A percentile compares a stretch with the other conserved stretches of the same genome.
phyloP scores from a whole-genome alignment of 179 eudicot species.

The Sideroxylon spinosum region DNA sequence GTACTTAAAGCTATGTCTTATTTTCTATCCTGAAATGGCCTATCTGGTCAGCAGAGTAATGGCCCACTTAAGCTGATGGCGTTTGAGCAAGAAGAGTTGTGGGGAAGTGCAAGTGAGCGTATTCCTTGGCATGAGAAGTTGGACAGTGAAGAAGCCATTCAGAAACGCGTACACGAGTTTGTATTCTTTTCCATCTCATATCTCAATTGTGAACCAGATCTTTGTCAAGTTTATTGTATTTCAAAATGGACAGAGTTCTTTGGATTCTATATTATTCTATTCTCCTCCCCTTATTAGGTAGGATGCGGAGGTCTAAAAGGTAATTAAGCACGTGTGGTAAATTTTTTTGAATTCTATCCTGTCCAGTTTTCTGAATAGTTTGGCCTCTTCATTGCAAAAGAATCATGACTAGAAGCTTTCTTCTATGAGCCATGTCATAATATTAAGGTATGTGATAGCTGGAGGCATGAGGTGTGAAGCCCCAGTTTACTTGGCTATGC shows the following conservation, averaged over 20 bases:
- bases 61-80: slow-evolving; percentile 85
- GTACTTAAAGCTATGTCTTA: background rate
- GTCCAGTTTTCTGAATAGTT: background rate
- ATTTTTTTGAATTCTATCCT: background rate
- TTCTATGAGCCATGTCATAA: background rate
- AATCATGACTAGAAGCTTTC: background rate
- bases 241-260: background rate
- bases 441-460: no score
- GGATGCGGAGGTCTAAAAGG: background rate
- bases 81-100: slow-evolving; percentile 86
- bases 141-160: slow-evolving; percentile 87
- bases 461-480: no score
- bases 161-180: slow-evolving; percentile 92
- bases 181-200: slow-evolving; percentile 24
- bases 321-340: background rate
- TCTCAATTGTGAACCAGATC: background rate
- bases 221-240: background rate
- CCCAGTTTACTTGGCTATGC: no score
- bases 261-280: slow-evolving; percentile 7
- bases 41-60: slow-evolving; percentile 44
- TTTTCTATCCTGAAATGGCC: slow-evolving; percentile 13
- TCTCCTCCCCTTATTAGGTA: background rate
- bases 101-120: slow-evolving; percentile 89
- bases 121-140: slow-evolving; percentile 91
- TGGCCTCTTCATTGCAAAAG: background rate